phyloP scores from a whole-genome alignment of 2,329 filamentous ascomycete genomes.

The Pseudogymnoascus sp. region DNA sequence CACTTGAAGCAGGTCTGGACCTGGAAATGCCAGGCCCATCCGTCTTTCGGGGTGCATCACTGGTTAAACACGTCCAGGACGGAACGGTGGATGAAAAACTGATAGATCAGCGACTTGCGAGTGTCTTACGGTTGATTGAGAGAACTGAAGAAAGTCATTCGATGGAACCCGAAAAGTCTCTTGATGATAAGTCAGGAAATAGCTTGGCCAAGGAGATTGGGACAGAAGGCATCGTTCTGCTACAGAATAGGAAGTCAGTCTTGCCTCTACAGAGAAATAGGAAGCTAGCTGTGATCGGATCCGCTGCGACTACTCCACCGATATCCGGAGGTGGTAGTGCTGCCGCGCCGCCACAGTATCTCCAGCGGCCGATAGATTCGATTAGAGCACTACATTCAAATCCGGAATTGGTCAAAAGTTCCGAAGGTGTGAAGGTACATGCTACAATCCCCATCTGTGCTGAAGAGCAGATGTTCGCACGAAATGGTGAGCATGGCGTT shows the following conservation, averaged over 20 bases:
- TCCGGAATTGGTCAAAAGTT: background rate
- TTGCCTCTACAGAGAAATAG: slow-evolving; percentile 17
- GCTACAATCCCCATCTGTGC: background rate
- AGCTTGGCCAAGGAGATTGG: slow-evolving; percentile 35
- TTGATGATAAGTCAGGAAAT: slow-evolving; percentile 20
- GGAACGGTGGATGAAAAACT: background rate
- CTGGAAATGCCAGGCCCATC: slow-evolving; percentile 30
- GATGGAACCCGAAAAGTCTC: slow-evolving; percentile 13
- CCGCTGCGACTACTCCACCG: slow-evolving; percentile 16
- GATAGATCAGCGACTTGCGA: slow-evolving; percentile 12
- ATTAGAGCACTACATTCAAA: slow-evolving; percentile 10
- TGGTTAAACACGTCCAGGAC: slow-evolving; percentile 13
- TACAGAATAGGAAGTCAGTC: slow-evolving; percentile 21
- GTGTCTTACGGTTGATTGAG: slow-evolving; percentile 11
- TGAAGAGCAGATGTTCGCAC: background rate
- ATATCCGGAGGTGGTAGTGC: slow-evolving; percentile 22
- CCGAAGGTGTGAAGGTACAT: background rate
- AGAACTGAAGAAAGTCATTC: slow-evolving; percentile 5
- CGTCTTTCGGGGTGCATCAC: slow-evolving; percentile 14
- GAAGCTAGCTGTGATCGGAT: slow-evolving; percentile 19
- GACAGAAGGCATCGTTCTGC: slow-evolving; percentile 20
- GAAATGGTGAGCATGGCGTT: slow-evolving; percentile 10
- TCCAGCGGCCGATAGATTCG: slow-evolving; percentile 14
- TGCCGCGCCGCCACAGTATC: slow-evolving; percentile 18
- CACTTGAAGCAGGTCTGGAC: slow-evolving; percentile 27